phyloP scores from a whole-genome alignment of 2,329 filamentous ascomycete genomes.

The Byssochlamys sp. region DNA sequence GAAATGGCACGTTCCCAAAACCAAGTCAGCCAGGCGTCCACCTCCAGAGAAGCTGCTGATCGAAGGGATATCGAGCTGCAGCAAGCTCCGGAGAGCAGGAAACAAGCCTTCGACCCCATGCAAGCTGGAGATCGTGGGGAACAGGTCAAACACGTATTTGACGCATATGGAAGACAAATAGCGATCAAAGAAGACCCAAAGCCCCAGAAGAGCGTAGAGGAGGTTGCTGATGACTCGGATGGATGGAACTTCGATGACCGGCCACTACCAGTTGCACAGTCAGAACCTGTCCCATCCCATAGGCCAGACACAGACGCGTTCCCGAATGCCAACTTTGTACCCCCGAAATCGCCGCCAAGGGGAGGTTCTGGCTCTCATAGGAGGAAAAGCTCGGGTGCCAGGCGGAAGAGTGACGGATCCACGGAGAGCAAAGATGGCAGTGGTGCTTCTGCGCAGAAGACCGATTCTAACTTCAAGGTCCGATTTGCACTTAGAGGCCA shows the following conservation, averaged over 20 bases:
- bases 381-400: conserved; percentile 69
- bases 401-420: conserved; percentile 53
- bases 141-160: conserved; percentile 50
- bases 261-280: conserved; percentile 42
- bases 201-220: conserved; percentile 38
- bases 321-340: conserved; percentile 65
- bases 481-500: conserved; percentile 86
- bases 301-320: conserved; percentile 82
- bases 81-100: conserved; percentile 45
- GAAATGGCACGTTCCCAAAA: conserved; percentile 32
- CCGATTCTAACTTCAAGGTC: conserved; percentile 79
- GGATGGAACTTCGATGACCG: conserved; percentile 91
- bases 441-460: conserved; percentile 37
- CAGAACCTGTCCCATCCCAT: conserved; percentile 43
- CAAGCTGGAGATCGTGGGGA: conserved; percentile 47
- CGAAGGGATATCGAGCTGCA: conserved; percentile 31
- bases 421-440: conserved; percentile 50
- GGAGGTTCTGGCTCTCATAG: conserved; percentile 57
- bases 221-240: conserved; percentile 49
- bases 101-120: conserved; percentile 34
- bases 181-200: conserved; percentile 33
- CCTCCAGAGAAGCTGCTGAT: conserved; percentile 33
- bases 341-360: conserved; percentile 70
- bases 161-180: conserved; percentile 48
- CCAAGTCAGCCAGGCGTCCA: conserved; percentile 33